Conservation (phyloP, 345 rosid species). For the Camelina hispida region DNA sequence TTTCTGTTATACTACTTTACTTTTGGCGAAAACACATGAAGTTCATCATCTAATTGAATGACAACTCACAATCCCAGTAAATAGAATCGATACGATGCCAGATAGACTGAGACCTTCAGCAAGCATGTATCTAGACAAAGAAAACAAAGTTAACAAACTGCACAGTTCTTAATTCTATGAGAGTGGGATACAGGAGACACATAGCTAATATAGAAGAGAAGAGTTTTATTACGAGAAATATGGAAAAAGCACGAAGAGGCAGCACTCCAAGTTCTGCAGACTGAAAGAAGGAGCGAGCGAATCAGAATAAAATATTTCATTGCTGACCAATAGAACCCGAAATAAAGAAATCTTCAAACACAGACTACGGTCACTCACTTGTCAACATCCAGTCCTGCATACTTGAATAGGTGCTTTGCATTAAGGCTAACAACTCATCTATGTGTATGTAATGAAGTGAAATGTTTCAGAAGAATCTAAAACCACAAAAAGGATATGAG, state of each 20-base stretch:
- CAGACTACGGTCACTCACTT: conserved; percentile 64
- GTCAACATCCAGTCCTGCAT: conserved; percentile 97
- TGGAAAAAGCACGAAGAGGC: conserved; percentile 97
- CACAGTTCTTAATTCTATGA: conserved; percentile 6
- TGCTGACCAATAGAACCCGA: conserved; percentile 25
- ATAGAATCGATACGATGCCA: conserved; percentile 95
- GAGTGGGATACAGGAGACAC: conserved; percentile 13
- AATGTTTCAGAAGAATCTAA: conserved; percentile 30
- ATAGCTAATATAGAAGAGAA: conserved; percentile 13
- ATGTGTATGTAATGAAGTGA: conserved; percentile 6
- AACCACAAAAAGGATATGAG: conserved; percentile 77
- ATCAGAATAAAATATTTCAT: conserved; percentile 23
- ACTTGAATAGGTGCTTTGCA: conserved; percentile 87
- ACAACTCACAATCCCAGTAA: conserved; percentile 91
- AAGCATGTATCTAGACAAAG: conserved; percentile 83
- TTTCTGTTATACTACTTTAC: conserved; percentile 16
- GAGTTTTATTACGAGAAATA: conserved; percentile 71
- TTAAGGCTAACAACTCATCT: conserved; percentile 68
- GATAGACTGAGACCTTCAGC: conserved; percentile 99
- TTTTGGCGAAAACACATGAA: conserved; percentile 19
- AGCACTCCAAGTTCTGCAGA: conserved; percentile 97
- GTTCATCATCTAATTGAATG: conserved; percentile 5
- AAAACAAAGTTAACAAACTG: conserved; percentile 22
- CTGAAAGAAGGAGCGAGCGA: conserved; percentile 49
- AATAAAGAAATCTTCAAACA: conserved; percentile 20